These are phyloP conservation scores for Penicillium paneum DNA, from an alignment of 2,329 filamentous ascomycete species.

Conservation along the genomic window DNA sequence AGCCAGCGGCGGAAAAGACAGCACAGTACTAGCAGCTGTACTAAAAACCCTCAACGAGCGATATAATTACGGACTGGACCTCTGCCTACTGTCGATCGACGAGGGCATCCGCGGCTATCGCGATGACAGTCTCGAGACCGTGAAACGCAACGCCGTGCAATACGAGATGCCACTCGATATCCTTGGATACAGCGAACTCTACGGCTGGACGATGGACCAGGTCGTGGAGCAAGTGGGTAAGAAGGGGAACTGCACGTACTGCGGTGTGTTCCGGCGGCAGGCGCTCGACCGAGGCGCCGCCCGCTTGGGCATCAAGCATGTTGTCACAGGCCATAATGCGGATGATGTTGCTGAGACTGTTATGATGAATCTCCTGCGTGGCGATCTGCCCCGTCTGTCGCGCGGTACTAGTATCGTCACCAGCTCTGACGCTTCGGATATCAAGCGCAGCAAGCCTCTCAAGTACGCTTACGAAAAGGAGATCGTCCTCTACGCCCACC, in stretches of 20 bases:
- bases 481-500: constrained; percentile 94
- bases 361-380: constrained; percentile 91
- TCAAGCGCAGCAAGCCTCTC: constrained; percentile 91
- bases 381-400: constrained; percentile 81
- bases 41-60: constrained; percentile 92
- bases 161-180: constrained; percentile 91
- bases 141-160: constrained; percentile 87
- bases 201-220: constrained; percentile 99
- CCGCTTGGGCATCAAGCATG: constrained; percentile 80
- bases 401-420: constrained; percentile 89
- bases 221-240: constrained; percentile 95
- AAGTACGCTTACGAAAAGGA: constrained; percentile 99
- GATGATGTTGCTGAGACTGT: constrained; percentile 97
- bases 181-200: constrained; percentile 87
- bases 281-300: constrained; percentile 90
- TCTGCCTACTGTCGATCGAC: constrained; percentile 87
- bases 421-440: constrained; percentile 71
- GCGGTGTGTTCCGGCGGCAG: constrained; percentile 91
- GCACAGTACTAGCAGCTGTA: constrained; percentile 89
- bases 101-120: constrained; percentile 97
- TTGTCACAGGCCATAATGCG: constrained; percentile 96
- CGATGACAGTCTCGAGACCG: constrained; percentile 92
- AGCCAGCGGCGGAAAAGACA: constrained; percentile 95
- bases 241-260: constrained; percentile 99
- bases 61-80: constrained; percentile 78